Conservation (phyloP, 306 rosid species). For the Vigna radiata region DNA sequence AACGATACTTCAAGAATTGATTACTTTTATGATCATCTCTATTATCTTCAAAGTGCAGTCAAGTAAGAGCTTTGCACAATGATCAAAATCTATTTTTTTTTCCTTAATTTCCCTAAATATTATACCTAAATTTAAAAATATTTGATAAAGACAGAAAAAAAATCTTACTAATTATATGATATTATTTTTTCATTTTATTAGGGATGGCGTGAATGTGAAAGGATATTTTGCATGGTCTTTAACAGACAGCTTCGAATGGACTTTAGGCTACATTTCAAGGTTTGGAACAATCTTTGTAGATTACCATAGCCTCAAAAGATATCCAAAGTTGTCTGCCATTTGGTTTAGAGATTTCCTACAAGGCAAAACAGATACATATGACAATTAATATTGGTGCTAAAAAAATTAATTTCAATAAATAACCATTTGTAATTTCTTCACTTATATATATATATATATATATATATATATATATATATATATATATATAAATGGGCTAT, state of each 20-base stretch:
- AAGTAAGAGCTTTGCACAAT: conserved; percentile 42
- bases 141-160: too few relatives aligned
- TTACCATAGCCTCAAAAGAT: conserved; percentile 50
- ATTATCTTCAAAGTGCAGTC: conserved; percentile 56
- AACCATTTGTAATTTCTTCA: neutral
- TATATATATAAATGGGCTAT: too few relatives aligned
- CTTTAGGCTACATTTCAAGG: conserved; percentile 47
- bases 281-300: conserved; percentile 64
- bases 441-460: too few relatives aligned
- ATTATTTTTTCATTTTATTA: neutral
- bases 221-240: conserved; percentile 82
- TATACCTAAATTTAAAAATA: too few relatives aligned
- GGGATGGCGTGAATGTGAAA: conserved; percentile 62
- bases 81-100: neutral
- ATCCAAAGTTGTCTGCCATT: conserved; percentile 55
- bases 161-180: neutral
- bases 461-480: too few relatives aligned
- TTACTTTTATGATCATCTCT: conserved; percentile 58
- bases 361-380: neutral
- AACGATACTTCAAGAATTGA: conserved; percentile 53
- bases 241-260: conserved; percentile 67
- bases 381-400: conserved; percentile 7
- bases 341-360: conserved; percentile 41
- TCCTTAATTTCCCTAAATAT: too few relatives aligned
- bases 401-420: neutral